Evolutionary conservation across 805 yeast species (phyloP).

Genomic region (Candida yuanshanica): DNA sequence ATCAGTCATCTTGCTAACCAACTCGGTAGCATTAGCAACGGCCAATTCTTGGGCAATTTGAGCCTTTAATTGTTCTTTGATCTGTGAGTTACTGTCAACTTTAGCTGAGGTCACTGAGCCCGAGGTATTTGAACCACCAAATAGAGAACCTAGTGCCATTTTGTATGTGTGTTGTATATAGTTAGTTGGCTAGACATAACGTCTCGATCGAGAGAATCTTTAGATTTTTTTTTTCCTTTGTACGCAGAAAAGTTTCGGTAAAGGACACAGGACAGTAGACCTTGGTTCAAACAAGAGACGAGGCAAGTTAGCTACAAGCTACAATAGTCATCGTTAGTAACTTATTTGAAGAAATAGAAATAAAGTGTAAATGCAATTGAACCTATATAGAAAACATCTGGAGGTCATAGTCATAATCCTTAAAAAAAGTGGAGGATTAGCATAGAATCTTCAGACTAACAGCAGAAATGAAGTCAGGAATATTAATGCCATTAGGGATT

Average conservation of each 20-base stretch:
- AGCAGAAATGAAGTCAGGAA: slow-evolving; percentile 5
- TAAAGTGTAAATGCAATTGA: neutral
- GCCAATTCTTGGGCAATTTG: slow-evolving; percentile 82
- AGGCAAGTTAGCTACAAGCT: too few relatives aligned
- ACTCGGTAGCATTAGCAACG: slow-evolving; percentile 83
- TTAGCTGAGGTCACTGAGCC: slow-evolving; percentile 22
- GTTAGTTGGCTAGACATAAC: neutral
- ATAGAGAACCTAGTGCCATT: slow-evolving; percentile 25
- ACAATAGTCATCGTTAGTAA: too few relatives aligned
- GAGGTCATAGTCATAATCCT: too few relatives aligned
- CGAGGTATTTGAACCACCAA: slow-evolving; percentile 24
- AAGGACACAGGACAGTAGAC: too few relatives aligned
- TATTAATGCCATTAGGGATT: slow-evolving; percentile 6
- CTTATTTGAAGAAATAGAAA: neutral
- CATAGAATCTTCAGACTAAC: slow-evolving; percentile 1
- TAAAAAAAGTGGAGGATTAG: neutral
- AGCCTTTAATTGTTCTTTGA: slow-evolving; percentile 59
- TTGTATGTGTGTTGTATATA: neutral
- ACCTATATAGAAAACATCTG: too few relatives aligned
- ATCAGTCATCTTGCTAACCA: slow-evolving; percentile 78
- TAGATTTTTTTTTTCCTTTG: neutral
- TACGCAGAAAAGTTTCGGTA: too few relatives aligned
- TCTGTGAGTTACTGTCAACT: slow-evolving; percentile 31
- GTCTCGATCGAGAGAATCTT: too few relatives aligned
- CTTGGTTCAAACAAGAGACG: too few relatives aligned